Evolutionary conservation across 1,139 yeast species (phyloP).

Genomic region (Spathaspora jeffriesii): DNA sequence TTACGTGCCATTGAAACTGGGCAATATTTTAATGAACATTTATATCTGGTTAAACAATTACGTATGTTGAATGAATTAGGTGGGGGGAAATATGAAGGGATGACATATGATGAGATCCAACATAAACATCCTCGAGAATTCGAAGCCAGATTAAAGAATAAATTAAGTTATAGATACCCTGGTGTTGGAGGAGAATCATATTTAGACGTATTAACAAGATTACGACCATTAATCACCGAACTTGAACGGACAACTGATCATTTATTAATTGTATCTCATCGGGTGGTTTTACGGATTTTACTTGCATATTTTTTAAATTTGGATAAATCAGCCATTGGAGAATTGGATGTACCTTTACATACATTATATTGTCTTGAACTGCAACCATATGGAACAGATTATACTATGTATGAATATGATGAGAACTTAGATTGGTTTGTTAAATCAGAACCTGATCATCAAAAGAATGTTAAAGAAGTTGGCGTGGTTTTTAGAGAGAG

Average conservation of each 20-base stretch:
- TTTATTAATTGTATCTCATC: conserved; percentile 78
- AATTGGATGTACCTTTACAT: conserved; percentile 90
- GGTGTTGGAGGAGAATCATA: conserved; percentile 98
- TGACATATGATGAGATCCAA: conserved; percentile 86
- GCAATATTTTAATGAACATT: conserved; percentile 66
- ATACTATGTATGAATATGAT: conserved; percentile 85
- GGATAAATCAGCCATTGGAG: conserved; percentile 81
- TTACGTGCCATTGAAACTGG: conserved; percentile 79
- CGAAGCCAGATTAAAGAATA: conserved; percentile 70
- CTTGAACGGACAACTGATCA: conserved; percentile 91
- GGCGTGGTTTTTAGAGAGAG: conserved; percentile 68
- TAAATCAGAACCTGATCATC: conserved; percentile 67
- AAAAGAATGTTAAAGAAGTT: conserved; percentile 61
- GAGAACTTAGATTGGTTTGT: conserved; percentile 78
- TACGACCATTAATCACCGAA: conserved; percentile 89
- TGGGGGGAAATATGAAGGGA: conserved; percentile 89
- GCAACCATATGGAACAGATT: conserved; percentile 93
- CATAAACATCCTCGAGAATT: conserved; percentile 74
- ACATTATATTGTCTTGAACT: conserved; percentile 88
- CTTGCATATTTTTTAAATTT: conserved; percentile 88
- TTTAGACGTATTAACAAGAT: conserved; percentile 86
- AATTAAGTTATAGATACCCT: conserved; percentile 85
- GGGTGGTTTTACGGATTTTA: conserved; percentile 87
- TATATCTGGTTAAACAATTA: conserved; percentile 83
- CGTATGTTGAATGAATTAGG: conserved; percentile 93